Base-by-base conservation (phyloP, 2,329 filamentous ascomycete species). In the Microdochium bolleyi region DNA sequence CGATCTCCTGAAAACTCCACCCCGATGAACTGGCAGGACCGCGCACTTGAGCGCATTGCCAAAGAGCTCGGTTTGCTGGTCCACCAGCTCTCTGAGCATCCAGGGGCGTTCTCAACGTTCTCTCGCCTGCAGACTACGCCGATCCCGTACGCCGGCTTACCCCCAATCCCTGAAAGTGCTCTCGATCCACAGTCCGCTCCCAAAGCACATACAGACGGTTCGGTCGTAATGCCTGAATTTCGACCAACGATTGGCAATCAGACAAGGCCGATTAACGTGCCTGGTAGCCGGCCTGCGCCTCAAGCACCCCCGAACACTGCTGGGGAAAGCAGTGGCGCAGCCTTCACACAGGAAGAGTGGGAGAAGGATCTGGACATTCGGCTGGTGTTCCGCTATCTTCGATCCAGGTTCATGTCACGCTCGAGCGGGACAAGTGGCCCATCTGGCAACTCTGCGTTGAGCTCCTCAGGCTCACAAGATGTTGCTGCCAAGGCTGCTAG, bases 331-430 rank as follows among this genome's bases (percentile, higher is more conserved):
- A 44, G 52, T 7, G 56, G 51, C 10, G 22, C 52, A 19, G 59
- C 67, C 0, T 83, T 83, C 56, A 81, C 79, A 1, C 77, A 89
- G 61, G 88, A 94, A 34, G 94, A 96, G 64, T 99, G 94, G 94
- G 92, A 97, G 70, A 85, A 87, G 55, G 89, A 96, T 52, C 79
- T 97, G 4, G 92, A 97, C 63, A 82, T 96, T 58, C 88, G 88
- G 64, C 87, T 96, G 67, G 88, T 97, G 32, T 97, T 97, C 73
- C 84, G 85, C 49, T 97, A 94, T 64, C 78, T 96, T 27, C 82
- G 85, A 54, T 87, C 83, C 19, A 84, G 89, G 54, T 92, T 95
- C 67, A 76, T 82, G 54, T 73, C 80, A 16, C 72, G 73, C 7
- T 66, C 74, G 21, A 66, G 69, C 52, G 68, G 73, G 55, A 68